These are phyloP conservation scores for Verticillium dahliae DNA, from an alignment of 2,329 filamentous ascomycete genomes.

Conservation along the genomic window DNA sequence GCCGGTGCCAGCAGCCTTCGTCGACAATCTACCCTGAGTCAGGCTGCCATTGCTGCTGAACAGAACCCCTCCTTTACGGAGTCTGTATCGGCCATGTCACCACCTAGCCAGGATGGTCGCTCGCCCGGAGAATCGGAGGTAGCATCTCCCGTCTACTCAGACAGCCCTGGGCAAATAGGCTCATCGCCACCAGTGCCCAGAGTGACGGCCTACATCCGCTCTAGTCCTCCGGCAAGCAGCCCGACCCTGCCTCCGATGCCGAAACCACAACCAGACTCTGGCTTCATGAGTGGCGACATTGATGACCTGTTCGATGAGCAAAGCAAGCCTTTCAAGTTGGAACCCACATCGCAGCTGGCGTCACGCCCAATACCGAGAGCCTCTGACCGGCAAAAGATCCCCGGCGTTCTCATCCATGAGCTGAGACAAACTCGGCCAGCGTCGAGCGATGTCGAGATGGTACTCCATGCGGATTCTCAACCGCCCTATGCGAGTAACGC, in stretches of 20 bases:
- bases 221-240: slow-evolving; percentile 69
- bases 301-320: slow-evolving; percentile 61
- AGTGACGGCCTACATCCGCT: slow-evolving; percentile 45
- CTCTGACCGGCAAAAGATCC: slow-evolving; percentile 19
- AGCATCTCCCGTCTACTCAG: slow-evolving; percentile 45
- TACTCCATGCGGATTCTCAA: not conserved
- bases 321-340: slow-evolving; percentile 31
- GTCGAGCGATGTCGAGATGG: slow-evolving; percentile 7
- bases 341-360: slow-evolving; percentile 17
- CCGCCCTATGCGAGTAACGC: not conserved
- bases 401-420: slow-evolving; percentile 34
- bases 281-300: slow-evolving; percentile 75
- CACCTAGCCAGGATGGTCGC: slow-evolving; percentile 40
- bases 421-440: slow-evolving; percentile 20
- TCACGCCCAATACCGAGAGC: slow-evolving; percentile 25
- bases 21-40: slow-evolving; percentile 53
- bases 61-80: slow-evolving; percentile 27
- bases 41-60: slow-evolving; percentile 27
- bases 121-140: slow-evolving; percentile 47
- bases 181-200: slow-evolving; percentile 83
- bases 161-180: slow-evolving; percentile 73
- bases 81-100: slow-evolving; percentile 37
- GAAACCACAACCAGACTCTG: slow-evolving; percentile 62
- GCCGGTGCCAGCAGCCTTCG: slow-evolving; percentile 44
- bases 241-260: slow-evolving; percentile 64